Conservation (phyloP, 106 monocot species). For the Amphibolis antarctica region DNA sequence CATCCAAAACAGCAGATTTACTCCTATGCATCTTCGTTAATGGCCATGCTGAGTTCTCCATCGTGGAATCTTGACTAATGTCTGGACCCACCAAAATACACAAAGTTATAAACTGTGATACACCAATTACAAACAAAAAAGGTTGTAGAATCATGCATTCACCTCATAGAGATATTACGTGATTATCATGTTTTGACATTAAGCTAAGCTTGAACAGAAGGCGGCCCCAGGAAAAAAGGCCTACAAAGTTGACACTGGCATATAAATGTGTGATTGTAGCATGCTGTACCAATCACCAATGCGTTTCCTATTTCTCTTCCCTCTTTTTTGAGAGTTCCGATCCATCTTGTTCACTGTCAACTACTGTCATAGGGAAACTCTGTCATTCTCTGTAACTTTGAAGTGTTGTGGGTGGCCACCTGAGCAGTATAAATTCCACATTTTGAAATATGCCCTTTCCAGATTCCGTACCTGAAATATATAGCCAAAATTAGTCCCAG, state of each 20-base stretch:
- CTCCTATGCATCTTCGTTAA: not conserved
- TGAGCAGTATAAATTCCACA: conserved; percentile 80
- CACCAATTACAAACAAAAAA: not conserved
- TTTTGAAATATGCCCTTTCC: conserved; percentile 74
- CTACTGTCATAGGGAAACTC: conserved; percentile 70
- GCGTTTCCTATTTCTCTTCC: not conserved
- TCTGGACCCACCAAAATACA: not conserved
- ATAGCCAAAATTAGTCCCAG: not conserved
- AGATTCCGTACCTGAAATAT: conserved; percentile 68
- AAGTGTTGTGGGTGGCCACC: conserved; percentile 49
- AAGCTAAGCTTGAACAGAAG: not conserved
- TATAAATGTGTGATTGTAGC: not conserved
- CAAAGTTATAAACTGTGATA: too few relatives aligned
- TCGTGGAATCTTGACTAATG: not conserved
- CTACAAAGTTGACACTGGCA: not conserved
- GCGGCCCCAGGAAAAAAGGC: not conserved
- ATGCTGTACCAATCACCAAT: not conserved
- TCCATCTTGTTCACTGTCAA: not conserved
- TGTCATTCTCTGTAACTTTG: conserved; percentile 68
- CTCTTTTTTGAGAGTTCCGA: conserved; percentile 16
- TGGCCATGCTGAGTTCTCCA: not conserved
- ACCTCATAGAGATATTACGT: not conserved
- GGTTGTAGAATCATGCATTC: not conserved
- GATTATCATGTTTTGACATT: not conserved
- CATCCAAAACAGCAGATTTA: not conserved